Conservation (phyloP, 768 basidiomycete species). For the Vararia minispora region DNA sequence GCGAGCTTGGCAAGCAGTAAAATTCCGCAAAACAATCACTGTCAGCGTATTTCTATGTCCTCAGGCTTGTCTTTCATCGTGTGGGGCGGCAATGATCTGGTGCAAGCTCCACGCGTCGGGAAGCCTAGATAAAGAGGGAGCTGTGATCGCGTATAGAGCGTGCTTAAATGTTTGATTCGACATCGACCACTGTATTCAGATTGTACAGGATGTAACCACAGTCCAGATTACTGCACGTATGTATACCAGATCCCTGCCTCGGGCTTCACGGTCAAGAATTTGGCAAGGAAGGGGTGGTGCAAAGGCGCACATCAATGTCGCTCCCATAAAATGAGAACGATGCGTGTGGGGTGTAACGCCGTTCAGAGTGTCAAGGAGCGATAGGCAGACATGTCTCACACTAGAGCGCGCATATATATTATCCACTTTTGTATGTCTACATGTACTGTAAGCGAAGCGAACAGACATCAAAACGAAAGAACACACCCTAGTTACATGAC, state of each 20-base stretch:
- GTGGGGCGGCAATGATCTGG: too few species aligned
- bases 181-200: too few species aligned
- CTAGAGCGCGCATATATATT: neutral
- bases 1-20: conserved; percentile 64
- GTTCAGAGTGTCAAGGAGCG: conserved; percentile 98
- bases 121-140: too few species aligned
- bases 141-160: too few species aligned
- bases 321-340: conserved; percentile 95
- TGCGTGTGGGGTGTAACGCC: conserved; percentile 62
- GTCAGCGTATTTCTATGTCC: neutral
- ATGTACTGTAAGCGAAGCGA: neutral
- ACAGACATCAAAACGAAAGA: neutral
- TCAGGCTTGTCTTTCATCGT: too few species aligned
- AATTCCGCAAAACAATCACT: too few species aligned
- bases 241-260: conserved; percentile 17
- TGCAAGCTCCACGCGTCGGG: too few species aligned
- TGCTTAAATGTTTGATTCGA: too few species aligned
- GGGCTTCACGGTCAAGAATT: conserved; percentile 8
- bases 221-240: conserved; percentile 1
- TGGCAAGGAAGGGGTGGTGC: conserved; percentile 19
- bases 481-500: conserved; percentile 1
- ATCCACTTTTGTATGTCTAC: too few species aligned
- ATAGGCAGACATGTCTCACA: conserved; percentile 2
- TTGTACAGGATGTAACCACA: neutral
- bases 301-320: conserved; percentile 34